Evolutionary conservation across 768 basidiomycete genomes (phyloP).

Genomic region (Suillus ampliporus): DNA sequence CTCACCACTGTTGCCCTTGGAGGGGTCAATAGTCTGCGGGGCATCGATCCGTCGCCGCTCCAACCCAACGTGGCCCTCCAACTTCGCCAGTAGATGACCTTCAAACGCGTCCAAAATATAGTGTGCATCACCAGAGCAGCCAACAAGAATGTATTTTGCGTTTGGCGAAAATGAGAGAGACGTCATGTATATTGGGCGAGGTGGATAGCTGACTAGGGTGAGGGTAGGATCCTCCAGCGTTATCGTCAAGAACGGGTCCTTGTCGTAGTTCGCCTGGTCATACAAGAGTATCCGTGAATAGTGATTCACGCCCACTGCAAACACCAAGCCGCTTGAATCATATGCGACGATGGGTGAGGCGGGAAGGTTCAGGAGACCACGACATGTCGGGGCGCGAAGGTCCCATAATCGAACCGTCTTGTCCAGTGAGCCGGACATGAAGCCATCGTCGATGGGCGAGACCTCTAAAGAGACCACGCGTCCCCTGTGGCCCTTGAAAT

Average conservation of each 20-base stretch:
- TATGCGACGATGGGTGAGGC: constrained; percentile 82
- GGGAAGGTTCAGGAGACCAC: constrained; percentile 79
- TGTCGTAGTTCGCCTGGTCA: constrained; percentile 86
- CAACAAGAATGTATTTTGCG: constrained; percentile 88
- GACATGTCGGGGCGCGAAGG: constrained; percentile 76
- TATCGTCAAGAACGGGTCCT: constrained; percentile 87
- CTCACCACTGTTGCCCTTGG: constrained; percentile 86
- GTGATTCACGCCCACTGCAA: constrained; percentile 85
- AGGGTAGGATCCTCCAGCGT: constrained; percentile 84
- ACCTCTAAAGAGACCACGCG: constrained; percentile 90
- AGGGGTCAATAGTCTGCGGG: constrained; percentile 66
- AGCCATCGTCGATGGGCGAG: constrained; percentile 91
- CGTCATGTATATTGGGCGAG: constrained; percentile 89
- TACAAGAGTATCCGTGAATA: constrained; percentile 86
- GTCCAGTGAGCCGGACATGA: constrained; percentile 94
- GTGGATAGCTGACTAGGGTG: constrained; percentile 78
- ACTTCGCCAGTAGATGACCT: constrained; percentile 79
- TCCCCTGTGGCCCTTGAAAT: constrained; percentile 94
- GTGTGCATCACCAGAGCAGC: constrained; percentile 91
- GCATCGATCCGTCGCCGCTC: constrained; percentile 63
- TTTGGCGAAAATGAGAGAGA: constrained; percentile 90
- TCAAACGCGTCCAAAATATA: constrained; percentile 94
- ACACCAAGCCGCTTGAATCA: constrained; percentile 81
- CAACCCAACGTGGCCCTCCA: constrained; percentile 85
- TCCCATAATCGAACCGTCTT: constrained; percentile 98